phyloP scores from a whole-genome alignment of 805 yeast genomes.

The Starmerella floricola region DNA sequence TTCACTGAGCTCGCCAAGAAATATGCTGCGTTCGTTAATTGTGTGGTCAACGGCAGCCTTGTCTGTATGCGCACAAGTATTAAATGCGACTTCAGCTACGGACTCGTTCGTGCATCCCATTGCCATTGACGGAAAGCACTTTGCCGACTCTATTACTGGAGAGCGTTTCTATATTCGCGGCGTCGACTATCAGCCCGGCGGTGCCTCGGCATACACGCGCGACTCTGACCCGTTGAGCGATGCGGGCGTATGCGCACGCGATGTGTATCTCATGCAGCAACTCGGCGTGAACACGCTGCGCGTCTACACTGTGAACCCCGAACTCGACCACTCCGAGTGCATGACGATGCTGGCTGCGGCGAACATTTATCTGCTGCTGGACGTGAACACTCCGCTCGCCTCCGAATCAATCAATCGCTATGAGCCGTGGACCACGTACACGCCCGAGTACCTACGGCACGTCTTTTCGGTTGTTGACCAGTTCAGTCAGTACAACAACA shows the following conservation, averaged over 20 bases:
- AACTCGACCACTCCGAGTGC: constrained; percentile 71
- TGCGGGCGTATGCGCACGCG: constrained; percentile 62
- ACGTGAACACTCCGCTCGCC: constrained; percentile 76
- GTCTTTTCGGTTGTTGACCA: constrained; percentile 69
- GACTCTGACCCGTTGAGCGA: constrained; percentile 65
- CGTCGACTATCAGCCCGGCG: constrained; percentile 94
- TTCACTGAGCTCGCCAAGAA: too few species aligned
- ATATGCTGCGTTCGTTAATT: too few species aligned
- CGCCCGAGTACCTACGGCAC: constrained; percentile 54
- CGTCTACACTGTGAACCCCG: constrained; percentile 76
- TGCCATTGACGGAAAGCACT: constrained; percentile 53
- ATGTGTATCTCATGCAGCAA: constrained; percentile 64
- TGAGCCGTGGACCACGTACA: constrained; percentile 89
- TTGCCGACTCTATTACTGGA: constrained; percentile 59
- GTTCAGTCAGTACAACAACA: constrained; percentile 74
- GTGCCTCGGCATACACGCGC: constrained; percentile 56
- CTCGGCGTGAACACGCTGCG: constrained; percentile 79
- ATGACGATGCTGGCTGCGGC: constrained; percentile 86
- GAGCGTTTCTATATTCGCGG: constrained; percentile 72
- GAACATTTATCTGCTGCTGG: constrained; percentile 82
- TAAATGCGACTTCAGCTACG: background rate
- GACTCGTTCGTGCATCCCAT: constrained; percentile 46
- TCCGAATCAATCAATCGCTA: constrained; percentile 75
- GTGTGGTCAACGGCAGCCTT: too few species aligned
- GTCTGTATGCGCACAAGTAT: too few species aligned